Conservation (phyloP, 2,329 filamentous ascomycete species). For the Xylaria sp. region DNA sequence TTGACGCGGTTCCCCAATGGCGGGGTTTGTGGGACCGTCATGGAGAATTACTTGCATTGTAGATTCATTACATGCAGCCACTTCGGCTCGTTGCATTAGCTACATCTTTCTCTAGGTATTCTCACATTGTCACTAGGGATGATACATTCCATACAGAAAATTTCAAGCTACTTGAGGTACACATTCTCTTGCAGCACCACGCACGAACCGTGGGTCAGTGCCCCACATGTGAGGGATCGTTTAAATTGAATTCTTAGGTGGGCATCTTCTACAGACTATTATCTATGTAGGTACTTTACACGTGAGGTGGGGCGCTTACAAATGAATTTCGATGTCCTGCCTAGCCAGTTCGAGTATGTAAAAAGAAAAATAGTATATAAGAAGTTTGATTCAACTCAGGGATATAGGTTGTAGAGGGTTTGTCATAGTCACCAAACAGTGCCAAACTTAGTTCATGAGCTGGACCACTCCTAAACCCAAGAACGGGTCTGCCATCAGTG, state of each 20-base stretch:
- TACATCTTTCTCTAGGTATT: background rate
- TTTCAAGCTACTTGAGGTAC: background rate
- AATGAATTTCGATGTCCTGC: background rate
- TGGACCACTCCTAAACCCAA: no score
- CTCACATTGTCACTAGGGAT: background rate
- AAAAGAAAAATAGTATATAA: background rate
- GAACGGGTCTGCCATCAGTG: no score
- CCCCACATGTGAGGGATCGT: background rate
- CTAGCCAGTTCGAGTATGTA: background rate
- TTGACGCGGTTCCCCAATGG: conserved; percentile 34
- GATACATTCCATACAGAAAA: background rate
- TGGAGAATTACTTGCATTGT: conserved; percentile 22
- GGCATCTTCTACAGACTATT: background rate
- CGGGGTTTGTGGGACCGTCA: conserved; percentile 20
- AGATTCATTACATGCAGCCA: conserved; percentile 8
- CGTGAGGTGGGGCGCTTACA: background rate
- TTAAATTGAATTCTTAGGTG: background rate
- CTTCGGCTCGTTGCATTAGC: background rate
- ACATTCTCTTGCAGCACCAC: background rate
- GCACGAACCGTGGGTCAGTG: background rate
- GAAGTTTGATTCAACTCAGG: background rate
- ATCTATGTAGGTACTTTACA: background rate
- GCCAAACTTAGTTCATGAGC: no score
- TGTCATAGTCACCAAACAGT: no score
- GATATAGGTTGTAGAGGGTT: no score